These are phyloP conservation scores for Trichaptum fuscoviolaceum DNA, from an alignment of 768 basidiomycete genomes.

Conservation along the genomic window DNA sequence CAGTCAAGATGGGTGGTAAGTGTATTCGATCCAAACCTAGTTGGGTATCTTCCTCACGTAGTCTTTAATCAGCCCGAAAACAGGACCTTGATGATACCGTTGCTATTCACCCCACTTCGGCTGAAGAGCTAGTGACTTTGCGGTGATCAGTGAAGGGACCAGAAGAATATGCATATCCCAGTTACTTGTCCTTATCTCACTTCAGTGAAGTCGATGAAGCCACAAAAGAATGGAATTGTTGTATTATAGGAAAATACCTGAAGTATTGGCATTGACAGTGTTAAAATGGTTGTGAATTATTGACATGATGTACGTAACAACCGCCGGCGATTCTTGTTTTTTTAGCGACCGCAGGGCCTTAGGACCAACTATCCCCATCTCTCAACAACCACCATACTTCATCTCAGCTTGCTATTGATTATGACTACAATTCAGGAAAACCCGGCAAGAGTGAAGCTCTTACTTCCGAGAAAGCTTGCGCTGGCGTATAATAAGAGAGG, in stretches of 20 bases:
- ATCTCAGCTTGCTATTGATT: no score
- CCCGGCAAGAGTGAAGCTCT: no score
- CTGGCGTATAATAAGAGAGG: no score
- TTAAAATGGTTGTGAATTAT: no score
- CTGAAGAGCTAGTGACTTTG: constrained; percentile 38
- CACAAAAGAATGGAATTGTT: neutral
- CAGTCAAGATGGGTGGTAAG: constrained; percentile 88
- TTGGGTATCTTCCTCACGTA: constrained; percentile 12
- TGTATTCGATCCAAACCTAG: constrained; percentile 6
- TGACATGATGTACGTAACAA: no score
- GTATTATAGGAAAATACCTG: neutral
- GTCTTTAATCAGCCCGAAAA: constrained; percentile 53
- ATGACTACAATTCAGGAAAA: no score
- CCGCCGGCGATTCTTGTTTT: no score
- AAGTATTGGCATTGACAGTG: no score
- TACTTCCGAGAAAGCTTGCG: no score
- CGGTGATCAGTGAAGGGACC: neutral
- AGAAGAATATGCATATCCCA: neutral
- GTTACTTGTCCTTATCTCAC: neutral
- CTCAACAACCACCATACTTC: no score
- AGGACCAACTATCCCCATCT: no score
- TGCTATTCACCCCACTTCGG: constrained; percentile 88
- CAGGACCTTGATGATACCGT: constrained; percentile 82
- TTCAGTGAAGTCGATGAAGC: neutral
- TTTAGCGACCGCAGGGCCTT: no score